These are phyloP conservation scores for Allium sativum DNA, from an alignment of 106 monocot genomes.

Conservation along the genomic window DNA sequence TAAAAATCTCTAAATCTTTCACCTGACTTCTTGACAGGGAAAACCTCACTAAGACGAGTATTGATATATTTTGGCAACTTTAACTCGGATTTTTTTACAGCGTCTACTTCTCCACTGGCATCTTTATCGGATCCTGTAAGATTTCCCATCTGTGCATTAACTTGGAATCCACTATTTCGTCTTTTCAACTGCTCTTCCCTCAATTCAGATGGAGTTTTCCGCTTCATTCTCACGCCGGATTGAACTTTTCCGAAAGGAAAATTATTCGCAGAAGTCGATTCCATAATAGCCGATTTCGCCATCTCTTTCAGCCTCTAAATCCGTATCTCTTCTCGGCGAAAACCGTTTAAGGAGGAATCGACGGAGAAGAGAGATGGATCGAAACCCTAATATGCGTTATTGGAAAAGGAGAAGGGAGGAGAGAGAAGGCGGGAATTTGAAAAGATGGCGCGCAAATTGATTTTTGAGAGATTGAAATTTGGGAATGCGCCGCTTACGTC, in stretches of 20 bases:
- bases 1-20: constrained; percentile 35
- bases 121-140: constrained; percentile 13
- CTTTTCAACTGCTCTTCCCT: constrained; percentile 65
- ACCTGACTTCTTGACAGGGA: constrained; percentile 51
- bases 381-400: not conserved
- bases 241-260: constrained; percentile 15
- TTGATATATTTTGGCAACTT: constrained; percentile 49
- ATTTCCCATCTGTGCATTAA: constrained; percentile 5
- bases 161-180: constrained; percentile 12
- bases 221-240: constrained; percentile 26
- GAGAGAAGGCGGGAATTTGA: constrained; percentile 3
- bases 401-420: not conserved
- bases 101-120: constrained; percentile 8
- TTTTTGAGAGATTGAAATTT: not conserved
- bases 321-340: constrained; percentile 2
- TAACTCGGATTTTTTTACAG: constrained; percentile 11
- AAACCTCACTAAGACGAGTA: constrained; percentile 43
- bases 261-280: constrained; percentile 7
- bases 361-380: not conserved
- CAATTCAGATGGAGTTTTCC: constrained; percentile 61
- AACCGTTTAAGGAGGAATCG: not conserved
- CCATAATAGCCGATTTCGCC: constrained; percentile 39
- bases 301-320: constrained; percentile 17
- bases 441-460: not conserved
- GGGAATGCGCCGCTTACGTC: not conserved